Conservation (phyloP, 1,284 basidiomycete genomes). For the Phellopilus nigrolimitatus region DNA sequence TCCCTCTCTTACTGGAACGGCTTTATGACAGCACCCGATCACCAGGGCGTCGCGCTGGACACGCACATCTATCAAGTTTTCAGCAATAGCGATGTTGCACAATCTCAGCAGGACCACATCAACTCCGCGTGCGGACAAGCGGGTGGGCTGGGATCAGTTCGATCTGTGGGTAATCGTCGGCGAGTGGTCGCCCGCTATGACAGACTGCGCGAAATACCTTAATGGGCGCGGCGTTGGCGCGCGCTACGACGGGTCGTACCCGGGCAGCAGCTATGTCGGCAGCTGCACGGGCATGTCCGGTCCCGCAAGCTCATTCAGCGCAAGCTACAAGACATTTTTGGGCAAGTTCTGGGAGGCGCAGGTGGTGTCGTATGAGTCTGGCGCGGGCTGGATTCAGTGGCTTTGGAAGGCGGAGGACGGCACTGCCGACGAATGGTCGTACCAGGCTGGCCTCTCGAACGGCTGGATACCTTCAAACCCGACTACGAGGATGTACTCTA, state of each 20-base stretch:
- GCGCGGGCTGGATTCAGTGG: conserved; percentile 67
- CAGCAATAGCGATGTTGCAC: conserved; percentile 49
- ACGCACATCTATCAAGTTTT: conserved; percentile 84
- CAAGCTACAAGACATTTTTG: conserved; percentile 79
- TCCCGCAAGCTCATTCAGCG: conserved; percentile 65
- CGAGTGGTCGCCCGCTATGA: conserved; percentile 81
- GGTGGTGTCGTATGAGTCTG: conserved; percentile 48
- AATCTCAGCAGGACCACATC: conserved; percentile 59
- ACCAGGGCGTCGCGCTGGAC: conserved; percentile 74
- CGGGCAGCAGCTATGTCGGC: conserved; percentile 62
- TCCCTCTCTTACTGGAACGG: conserved; percentile 68
- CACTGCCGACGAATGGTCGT: conserved; percentile 71
- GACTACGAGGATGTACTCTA: conserved; percentile 42
- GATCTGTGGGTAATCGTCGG: conserved; percentile 77
- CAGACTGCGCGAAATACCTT: conserved; percentile 82
- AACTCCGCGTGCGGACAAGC: conserved; percentile 51
- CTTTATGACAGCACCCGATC: conserved; percentile 56
- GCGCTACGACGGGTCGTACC: conserved; percentile 74
- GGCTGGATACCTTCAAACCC: conserved; percentile 82
- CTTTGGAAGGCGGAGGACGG: conserved; percentile 55
- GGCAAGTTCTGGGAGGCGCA: conserved; percentile 86
- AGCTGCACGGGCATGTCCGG: conserved; percentile 75
- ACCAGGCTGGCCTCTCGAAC: conserved; percentile 67
- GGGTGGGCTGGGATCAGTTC: conserved; percentile 49
- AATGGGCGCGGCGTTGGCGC: conserved; percentile 67